Conservation (phyloP, 2,329 filamentous ascomycete genomes). For the Aspergillus chevalieri region DNA sequence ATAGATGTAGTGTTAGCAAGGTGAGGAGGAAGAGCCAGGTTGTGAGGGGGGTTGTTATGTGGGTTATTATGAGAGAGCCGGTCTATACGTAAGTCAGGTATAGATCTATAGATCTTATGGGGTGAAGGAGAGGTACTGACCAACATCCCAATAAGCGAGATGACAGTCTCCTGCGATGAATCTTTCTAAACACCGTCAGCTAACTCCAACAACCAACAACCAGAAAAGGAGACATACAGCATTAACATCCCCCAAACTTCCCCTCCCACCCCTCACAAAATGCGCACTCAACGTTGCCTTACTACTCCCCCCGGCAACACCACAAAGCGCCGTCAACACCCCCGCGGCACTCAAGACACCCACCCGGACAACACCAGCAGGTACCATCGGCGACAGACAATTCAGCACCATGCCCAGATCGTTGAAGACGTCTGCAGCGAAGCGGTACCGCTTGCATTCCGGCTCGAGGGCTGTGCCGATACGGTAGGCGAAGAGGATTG, state of each 20-base stretch:
- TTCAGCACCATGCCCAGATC: constrained; percentile 82
- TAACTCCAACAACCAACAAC: constrained; percentile 10
- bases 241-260: constrained; percentile 88
- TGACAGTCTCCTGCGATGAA: constrained; percentile 88
- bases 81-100: constrained; percentile 24
- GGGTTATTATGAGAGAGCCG: constrained; percentile 73
- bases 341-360: constrained; percentile 55
- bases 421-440: constrained; percentile 83
- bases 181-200: constrained; percentile 55
- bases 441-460: constrained; percentile 83
- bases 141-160: constrained; percentile 82
- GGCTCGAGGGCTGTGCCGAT: constrained; percentile 79
- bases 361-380: constrained; percentile 50
- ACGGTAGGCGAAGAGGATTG: constrained; percentile 77
- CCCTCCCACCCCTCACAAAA: constrained; percentile 81
- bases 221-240: constrained; percentile 44
- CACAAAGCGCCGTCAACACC: constrained; percentile 65
- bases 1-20: constrained; percentile 70
- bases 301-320: constrained; percentile 80
- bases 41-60: constrained; percentile 61
- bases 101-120: no score
- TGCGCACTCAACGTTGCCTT: constrained; percentile 90
- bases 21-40: constrained; percentile 69
- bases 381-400: constrained; percentile 68
- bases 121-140: constrained; percentile 32